Percentiles rank a stretch among this genome's conserved stretches.
Conservation (phyloP, 768 basidiomycete genomes). For the Tulasnella sp. region DNA sequence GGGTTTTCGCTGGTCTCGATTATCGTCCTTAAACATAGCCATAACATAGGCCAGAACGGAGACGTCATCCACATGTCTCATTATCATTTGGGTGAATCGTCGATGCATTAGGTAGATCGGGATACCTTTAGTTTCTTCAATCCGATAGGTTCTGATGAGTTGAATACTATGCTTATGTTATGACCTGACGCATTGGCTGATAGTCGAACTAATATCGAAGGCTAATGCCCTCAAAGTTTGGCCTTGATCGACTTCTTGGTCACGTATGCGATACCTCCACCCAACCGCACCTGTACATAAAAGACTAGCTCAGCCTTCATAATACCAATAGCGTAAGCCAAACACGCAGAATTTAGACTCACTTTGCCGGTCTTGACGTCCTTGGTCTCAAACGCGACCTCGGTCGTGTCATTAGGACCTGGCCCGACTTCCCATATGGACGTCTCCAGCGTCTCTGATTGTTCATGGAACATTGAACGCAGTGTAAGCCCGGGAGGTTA, state of each 20-base stretch:
- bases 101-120: no score
- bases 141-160: no score
- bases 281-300: background rate
- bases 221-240: background rate
- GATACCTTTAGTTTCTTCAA: no score
- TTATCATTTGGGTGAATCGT: no score
- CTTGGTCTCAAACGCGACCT: slow-evolving; percentile 53
- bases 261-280: slow-evolving; percentile 11
- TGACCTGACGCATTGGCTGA: no score
- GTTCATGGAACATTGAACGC: background rate
- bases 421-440: slow-evolving; percentile 65
- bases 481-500: no score
- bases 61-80: no score
- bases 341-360: background rate
- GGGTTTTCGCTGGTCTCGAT: no score
- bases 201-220: no score
- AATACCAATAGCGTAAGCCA: background rate
- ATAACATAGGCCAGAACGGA: no score
- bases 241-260: background rate
- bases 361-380: slow-evolving; percentile 51
- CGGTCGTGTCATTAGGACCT: slow-evolving; percentile 46
- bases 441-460: slow-evolving; percentile 53
- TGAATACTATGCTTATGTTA: no score
- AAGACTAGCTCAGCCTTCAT: background rate
- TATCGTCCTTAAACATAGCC: no score